Conservation (phyloP, 164 flowering plant genomes). For the Tetrastigma voinierianum region DNA sequence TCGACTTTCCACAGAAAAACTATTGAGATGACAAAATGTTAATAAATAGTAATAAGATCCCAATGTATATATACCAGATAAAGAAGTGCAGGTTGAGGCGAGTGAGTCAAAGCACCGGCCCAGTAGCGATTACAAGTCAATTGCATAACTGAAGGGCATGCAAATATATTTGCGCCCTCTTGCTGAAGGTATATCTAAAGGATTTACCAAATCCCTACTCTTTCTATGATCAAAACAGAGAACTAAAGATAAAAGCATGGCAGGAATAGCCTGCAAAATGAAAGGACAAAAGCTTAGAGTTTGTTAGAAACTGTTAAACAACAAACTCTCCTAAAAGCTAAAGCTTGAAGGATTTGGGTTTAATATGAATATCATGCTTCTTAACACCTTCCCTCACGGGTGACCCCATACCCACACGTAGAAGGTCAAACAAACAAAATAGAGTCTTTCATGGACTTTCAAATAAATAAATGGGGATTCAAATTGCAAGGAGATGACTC, state of each 20-base stretch:
- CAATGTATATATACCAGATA: conserved; percentile 62
- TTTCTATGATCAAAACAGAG: conserved; percentile 85
- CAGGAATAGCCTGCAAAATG: conserved; percentile 87
- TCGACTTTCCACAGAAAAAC: too few relatives aligned
- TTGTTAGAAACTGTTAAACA: too few relatives aligned
- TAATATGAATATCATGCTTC: too few relatives aligned
- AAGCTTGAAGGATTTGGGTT: too few relatives aligned
- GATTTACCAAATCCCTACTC: conserved; percentile 42
- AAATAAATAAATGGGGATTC: too few relatives aligned
- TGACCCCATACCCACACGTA: too few relatives aligned
- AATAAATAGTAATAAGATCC: not conserved
- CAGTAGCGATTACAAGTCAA: conserved; percentile 72
- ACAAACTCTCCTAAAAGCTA: too few relatives aligned
- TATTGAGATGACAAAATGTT: too few relatives aligned
- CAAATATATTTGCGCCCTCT: conserved; percentile 86
- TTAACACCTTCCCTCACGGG: too few relatives aligned
- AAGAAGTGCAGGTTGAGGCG: conserved; percentile 96
- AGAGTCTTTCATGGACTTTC: too few relatives aligned
- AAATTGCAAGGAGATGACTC: too few relatives aligned
- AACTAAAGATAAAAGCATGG: conserved; percentile 91
- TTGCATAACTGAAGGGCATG: conserved; percentile 79
- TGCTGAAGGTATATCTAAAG: conserved; percentile 43
- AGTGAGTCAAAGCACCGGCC: conserved; percentile 82
- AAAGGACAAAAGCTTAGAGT: conserved; percentile 3
- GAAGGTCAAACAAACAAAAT: too few relatives aligned